phyloP scores from a whole-genome alignment of 371 early-diverging fungal genomes.

The Rhizopus sp. region DNA sequence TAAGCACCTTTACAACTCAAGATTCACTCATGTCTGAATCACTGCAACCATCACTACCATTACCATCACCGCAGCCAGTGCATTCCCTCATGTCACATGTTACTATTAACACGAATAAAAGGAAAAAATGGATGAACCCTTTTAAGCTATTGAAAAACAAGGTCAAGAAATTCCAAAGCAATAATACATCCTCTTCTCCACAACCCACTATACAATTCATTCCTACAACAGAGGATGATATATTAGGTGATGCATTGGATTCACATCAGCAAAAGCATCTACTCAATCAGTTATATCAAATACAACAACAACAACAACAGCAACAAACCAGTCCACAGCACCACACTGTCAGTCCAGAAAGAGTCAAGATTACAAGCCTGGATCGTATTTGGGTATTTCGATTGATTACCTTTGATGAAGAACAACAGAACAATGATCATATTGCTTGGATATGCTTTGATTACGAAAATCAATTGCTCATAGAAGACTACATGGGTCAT shows the following conservation, averaged over 20 bases:
- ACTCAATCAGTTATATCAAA: conserved; percentile 8
- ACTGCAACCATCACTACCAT: no score
- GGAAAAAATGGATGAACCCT: conserved; percentile 10
- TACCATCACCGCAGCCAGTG: no score
- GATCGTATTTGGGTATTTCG: conserved; percentile 40
- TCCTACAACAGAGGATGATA: conserved; percentile 3
- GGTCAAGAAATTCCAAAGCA: not conserved
- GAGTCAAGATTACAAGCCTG: conserved; percentile 18
- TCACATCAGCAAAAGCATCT: conserved; percentile 17
- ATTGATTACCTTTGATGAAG: not conserved
- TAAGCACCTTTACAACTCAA: not conserved
- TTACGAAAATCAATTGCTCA: conserved; percentile 27
- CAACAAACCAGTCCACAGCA: not conserved
- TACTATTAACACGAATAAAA: not conserved
- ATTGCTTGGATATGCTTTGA: conserved; percentile 39
- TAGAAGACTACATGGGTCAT: conserved; percentile 13
- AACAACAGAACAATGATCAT: not conserved
- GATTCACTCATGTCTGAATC: no score
- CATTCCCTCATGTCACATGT: no score
- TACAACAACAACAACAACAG: not conserved
- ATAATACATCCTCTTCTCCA: not conserved
- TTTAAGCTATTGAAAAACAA: conserved; percentile 1
- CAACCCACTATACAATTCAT: conserved; percentile 12
- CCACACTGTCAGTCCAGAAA: conserved; percentile 2
- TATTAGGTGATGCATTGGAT: conserved; percentile 26